A percentile compares a stretch with the other conserved stretches of the same genome.
Conservation (phyloP, 2,329 filamentous ascomycete species). For the Juglanconis oblonga region DNA sequence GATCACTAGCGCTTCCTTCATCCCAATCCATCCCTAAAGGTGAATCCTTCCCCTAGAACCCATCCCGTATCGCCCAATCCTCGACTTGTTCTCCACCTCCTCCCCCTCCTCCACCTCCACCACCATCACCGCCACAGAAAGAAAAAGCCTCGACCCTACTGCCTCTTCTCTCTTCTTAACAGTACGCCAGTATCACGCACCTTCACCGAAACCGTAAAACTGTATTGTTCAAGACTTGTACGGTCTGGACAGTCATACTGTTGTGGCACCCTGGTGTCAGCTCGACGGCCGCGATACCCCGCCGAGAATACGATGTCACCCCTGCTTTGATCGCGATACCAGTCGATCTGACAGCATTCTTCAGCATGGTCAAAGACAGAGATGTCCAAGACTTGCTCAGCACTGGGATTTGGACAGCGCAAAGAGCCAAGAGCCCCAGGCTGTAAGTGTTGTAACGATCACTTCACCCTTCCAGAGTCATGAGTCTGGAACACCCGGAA, state of each 20-base stretch:
- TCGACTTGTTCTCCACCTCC: background rate
- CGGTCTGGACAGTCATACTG: background rate
- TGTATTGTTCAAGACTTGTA: background rate
- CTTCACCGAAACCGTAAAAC: no score
- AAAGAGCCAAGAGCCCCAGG: slow-evolving; percentile 37
- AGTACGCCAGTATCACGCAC: no score
- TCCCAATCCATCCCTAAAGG: background rate
- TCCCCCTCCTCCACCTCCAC: no score
- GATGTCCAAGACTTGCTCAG: slow-evolving; percentile 46
- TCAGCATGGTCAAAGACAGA: slow-evolving; percentile 41
- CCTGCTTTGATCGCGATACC: background rate
- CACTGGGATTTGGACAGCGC: slow-evolving; percentile 50
- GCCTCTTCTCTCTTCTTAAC: no score
- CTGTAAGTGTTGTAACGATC: slow-evolving; percentile 26
- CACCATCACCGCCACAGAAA: no score
- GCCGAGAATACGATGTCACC: background rate
- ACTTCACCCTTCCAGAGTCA: no score
- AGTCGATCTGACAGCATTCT: background rate
- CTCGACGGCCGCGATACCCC: background rate
- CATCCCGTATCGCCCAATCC: background rate
- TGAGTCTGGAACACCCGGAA: background rate
- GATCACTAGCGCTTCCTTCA: background rate
- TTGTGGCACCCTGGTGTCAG: background rate
- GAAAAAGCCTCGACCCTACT: no score
- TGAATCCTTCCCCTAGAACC: background rate